Evolutionary conservation across 31 red algal genomes (phyloP), one percentile per base, ranked within the genome.

Genomic region (Odonthalia washingtoniensis): DNA sequence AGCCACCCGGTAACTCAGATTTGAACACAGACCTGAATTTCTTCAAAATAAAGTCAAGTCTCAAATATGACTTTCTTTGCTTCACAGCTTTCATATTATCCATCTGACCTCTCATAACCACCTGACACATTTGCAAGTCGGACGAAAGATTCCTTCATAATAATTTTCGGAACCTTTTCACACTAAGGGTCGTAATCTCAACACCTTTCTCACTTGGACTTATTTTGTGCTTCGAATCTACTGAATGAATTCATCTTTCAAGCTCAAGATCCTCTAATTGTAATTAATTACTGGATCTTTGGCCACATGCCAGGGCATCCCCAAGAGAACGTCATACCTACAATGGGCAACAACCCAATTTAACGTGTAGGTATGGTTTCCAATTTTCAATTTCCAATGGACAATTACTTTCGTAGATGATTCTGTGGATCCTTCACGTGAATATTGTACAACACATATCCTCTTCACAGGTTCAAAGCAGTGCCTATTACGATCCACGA

Each of bases 251-350:
- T 31, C 36, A n/a, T 52, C 49, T 21, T 9, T 57, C 9, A 57
- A 57, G 49, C 9, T 57, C 12, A 32, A 21, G 14, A 28, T 70
- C 28, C 28, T 70, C 41, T 42, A 78, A 43, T 16, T 65, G 14
- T 88, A 79, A 45, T 88, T 57, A 46, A 80, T 70, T 78, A 24
- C 37, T 26, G 74, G 85, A 80, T 88, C 79, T 38, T 88, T 36
- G 75, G 85, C 37, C 43, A 88, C 85, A 78, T 88, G 85, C 72
- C 85, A 80, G 5, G 85, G 75, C 39, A 88, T 88, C 69, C 75
- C 75, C 75, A 88, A 69, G 27, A 80, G 46, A 70, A 88, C 85
- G 34, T 88, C 85, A 64, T 86, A 86, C 39, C 83, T 74, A 39
- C 41, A 52, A 26, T 63, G 12, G 4, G 43, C 70, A 76, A 79